phyloP scores from a whole-genome alignment of 805 yeast genomes.

The Nakazawaea ernobii region DNA sequence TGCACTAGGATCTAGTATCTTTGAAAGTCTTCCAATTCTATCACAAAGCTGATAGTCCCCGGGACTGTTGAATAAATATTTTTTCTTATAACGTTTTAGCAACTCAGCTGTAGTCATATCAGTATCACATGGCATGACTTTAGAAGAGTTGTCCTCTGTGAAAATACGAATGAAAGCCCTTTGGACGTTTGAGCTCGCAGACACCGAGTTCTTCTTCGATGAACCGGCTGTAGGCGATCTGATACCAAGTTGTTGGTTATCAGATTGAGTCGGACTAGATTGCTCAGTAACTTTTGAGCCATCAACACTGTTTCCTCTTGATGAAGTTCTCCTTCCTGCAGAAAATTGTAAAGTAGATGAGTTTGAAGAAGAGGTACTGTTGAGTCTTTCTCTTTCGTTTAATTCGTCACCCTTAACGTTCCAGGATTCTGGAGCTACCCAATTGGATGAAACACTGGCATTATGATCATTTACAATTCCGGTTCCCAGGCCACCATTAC shows the following conservation, averaged over 20 bases:
- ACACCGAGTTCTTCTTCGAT: slow-evolving; percentile 1
- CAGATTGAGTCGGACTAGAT: background rate
- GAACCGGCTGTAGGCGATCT: background rate
- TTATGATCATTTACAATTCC: slow-evolving; percentile 1
- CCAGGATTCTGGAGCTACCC: slow-evolving; percentile 14
- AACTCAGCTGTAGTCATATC: slow-evolving; percentile 75
- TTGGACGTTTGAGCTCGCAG: slow-evolving; percentile 1
- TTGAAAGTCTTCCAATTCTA: slow-evolving; percentile 69
- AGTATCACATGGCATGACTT: slow-evolving; percentile 69
- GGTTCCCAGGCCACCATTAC: background rate
- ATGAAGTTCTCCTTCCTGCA: background rate
- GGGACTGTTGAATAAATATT: slow-evolving; percentile 64
- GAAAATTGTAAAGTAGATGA: slow-evolving; percentile 1
- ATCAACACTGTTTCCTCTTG: slow-evolving; percentile 6
- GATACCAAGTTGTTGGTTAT: background rate
- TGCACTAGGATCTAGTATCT: slow-evolving; percentile 66
- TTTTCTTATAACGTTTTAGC: slow-evolving; percentile 63
- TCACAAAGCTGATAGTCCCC: slow-evolving; percentile 74
- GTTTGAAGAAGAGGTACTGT: slow-evolving; percentile 6
- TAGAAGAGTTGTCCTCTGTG: slow-evolving; percentile 10
- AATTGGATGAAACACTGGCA: slow-evolving; percentile 8
- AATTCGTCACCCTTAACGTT: slow-evolving; percentile 9
- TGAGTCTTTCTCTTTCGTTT: slow-evolving; percentile 2
- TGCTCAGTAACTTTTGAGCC: background rate
- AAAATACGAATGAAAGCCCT: slow-evolving; percentile 11